These are phyloP conservation scores for Saitozyma sp. DNA, from an alignment of 768 basidiomycete species.

Conservation along the genomic window DNA sequence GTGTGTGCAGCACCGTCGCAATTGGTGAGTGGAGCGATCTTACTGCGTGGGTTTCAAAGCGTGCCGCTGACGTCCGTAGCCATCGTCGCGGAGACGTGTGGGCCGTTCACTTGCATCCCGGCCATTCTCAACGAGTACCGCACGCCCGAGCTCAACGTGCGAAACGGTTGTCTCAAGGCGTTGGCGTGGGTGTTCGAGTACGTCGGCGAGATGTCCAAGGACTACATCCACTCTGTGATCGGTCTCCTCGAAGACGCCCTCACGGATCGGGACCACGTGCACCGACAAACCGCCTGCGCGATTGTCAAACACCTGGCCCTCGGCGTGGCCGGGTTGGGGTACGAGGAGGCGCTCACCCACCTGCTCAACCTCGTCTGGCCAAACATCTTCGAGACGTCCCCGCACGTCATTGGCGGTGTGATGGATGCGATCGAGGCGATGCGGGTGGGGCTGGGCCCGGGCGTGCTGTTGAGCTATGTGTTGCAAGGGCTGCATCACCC, in stretches of 20 bases:
- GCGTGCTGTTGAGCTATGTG: conserved; percentile 85
- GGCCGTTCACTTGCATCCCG: conserved; percentile 90
- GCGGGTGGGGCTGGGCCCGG: conserved; percentile 92
- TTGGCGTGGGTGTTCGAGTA: conserved; percentile 99
- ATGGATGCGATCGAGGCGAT: conserved; percentile 99
- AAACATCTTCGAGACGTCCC: conserved; percentile 96
- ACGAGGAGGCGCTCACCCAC: conserved; percentile 97
- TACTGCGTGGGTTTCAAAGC: not conserved
- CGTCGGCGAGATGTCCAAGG: conserved; percentile 91
- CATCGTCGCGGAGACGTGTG: conserved; percentile 54
- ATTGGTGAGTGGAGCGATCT: conserved; percentile 61
- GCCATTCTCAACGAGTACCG: conserved; percentile 98
- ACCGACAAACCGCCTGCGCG: conserved; percentile 94
- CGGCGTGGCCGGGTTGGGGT: conserved; percentile 93
- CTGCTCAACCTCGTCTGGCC: conserved; percentile 99
- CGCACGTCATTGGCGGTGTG: conserved; percentile 95
- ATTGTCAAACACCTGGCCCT: conserved; percentile 98
- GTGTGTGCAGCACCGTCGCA: conserved; percentile 97
- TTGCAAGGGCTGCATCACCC: conserved; percentile 97
- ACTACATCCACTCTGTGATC: conserved; percentile 95
- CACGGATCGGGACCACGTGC: conserved; percentile 96
- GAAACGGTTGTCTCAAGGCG: conserved; percentile 97
- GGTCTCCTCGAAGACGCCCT: conserved; percentile 98
- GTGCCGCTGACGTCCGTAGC: conserved; percentile 55
- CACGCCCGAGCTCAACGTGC: conserved; percentile 95